A percentile compares a stretch with the other conserved stretches of the same genome.
These are phyloP conservation scores for Conidiobolus incongruus DNA, from an alignment of 371 early-diverging fungal genomes.

Conservation along the genomic window DNA sequence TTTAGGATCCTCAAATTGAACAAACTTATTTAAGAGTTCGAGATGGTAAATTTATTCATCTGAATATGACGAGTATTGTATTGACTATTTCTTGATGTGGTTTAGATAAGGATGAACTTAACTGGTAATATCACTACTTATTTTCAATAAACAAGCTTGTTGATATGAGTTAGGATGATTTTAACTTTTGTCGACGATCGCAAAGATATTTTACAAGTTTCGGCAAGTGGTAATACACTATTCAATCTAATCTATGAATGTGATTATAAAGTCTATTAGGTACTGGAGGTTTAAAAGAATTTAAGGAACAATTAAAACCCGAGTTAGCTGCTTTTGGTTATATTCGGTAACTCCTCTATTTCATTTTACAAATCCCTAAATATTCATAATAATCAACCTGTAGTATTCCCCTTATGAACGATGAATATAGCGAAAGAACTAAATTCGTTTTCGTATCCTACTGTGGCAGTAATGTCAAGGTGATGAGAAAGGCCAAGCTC, in stretches of 20 bases:
- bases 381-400: background rate
- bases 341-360: too few species aligned
- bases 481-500: slow-evolving; percentile 71
- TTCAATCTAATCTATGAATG: background rate
- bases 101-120: slow-evolving; percentile 3
- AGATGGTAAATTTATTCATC: slow-evolving; percentile 2
- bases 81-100: background rate
- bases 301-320: background rate
- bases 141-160: background rate
- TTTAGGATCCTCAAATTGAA: slow-evolving; percentile 4
- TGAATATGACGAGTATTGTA: background rate
- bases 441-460: slow-evolving; percentile 53
- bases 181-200: background rate
- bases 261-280: background rate
- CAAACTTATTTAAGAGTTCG: slow-evolving; percentile 3
- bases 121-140: slow-evolving; percentile 1
- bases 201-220: background rate
- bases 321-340: slow-evolving; percentile 2
- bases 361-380: too few species aligned
- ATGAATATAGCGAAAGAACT: slow-evolving; percentile 45
- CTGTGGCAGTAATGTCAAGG: slow-evolving; percentile 58
- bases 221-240: slow-evolving; percentile 1
- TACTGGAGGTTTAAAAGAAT: background rate
- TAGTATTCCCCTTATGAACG: slow-evolving; percentile 51
- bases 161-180: slow-evolving; percentile 2